Evolutionary conservation across 805 yeast species (phyloP).

Genomic region (Komagataella pastoris): DNA sequence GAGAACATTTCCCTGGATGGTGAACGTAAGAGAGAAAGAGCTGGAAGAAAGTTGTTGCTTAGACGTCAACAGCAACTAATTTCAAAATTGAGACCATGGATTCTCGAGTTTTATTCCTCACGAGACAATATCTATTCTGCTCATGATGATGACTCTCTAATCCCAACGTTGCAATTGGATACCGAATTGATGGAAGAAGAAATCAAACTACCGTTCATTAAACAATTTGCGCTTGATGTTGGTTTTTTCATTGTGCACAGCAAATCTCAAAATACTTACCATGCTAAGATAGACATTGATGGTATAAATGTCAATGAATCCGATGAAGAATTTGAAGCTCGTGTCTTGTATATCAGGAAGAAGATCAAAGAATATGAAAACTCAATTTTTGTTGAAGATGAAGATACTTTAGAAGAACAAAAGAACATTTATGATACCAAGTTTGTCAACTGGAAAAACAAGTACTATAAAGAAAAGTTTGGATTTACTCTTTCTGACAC

Average conservation of each 20-base stretch:
- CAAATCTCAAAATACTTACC: slow-evolving; percentile 37
- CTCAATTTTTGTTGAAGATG: slow-evolving; percentile 50
- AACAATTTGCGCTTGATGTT: slow-evolving; percentile 49
- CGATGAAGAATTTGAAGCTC: slow-evolving; percentile 46
- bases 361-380: slow-evolving; percentile 52
- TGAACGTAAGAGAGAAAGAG: slow-evolving; percentile 49
- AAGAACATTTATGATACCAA: slow-evolving; percentile 59
- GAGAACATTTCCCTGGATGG: slow-evolving; percentile 68
- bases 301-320: slow-evolving; percentile 59
- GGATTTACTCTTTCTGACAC: slow-evolving; percentile 51
- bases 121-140: slow-evolving; percentile 19
- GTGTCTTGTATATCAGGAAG: slow-evolving; percentile 37
- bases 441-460: slow-evolving; percentile 71
- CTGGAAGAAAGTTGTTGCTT: slow-evolving; percentile 49
- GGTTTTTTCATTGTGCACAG: slow-evolving; percentile 60
- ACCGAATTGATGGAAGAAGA: slow-evolving; percentile 28
- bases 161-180: slow-evolving; percentile 23
- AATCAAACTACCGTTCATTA: slow-evolving; percentile 44
- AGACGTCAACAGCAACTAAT: slow-evolving; percentile 69
- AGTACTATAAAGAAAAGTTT: slow-evolving; percentile 76
- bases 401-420: slow-evolving; percentile 33
- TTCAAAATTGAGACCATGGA: slow-evolving; percentile 41
- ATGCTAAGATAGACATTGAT: slow-evolving; percentile 55
- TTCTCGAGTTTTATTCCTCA: slow-evolving; percentile 14
- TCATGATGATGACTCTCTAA: slow-evolving; percentile 22